A percentile compares a stretch with the other conserved stretches of the same genome.
These are phyloP conservation scores for Simplicillium sp. DNA, from an alignment of 2,329 filamentous ascomycete genomes.

Conservation along the genomic window DNA sequence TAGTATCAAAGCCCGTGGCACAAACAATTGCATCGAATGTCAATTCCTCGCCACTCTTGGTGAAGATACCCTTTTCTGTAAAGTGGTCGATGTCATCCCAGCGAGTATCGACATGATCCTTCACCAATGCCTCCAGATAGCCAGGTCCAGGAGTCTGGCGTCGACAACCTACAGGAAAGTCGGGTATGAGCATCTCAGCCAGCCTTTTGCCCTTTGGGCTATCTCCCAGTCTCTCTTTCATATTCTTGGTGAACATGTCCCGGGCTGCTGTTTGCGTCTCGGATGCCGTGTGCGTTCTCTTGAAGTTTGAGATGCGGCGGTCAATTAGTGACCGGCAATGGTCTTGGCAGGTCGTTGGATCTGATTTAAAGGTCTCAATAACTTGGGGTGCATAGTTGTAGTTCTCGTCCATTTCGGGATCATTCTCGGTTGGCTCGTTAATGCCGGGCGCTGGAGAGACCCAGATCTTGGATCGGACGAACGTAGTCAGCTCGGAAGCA, in stretches of 20 bases:
- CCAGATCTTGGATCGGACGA: constrained; percentile 31
- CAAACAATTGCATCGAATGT: constrained; percentile 45
- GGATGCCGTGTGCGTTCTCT: too few species aligned
- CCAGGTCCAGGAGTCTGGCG: constrained; percentile 38
- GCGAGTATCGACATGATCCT: constrained; percentile 29
- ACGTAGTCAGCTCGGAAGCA: constrained; percentile 8
- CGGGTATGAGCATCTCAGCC: constrained; percentile 37
- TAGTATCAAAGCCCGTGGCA: constrained; percentile 45
- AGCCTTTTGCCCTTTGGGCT: constrained; percentile 28
- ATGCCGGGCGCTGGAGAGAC: constrained; percentile 11
- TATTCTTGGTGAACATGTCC: not conserved
- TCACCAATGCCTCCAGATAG: constrained; percentile 33
- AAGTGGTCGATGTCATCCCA: constrained; percentile 26
- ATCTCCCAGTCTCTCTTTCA: not conserved
- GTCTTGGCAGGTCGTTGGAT: too few species aligned
- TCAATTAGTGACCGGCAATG: too few species aligned
- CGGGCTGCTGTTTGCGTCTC: not conserved
- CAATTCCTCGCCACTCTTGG: constrained; percentile 32
- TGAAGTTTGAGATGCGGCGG: too few species aligned
- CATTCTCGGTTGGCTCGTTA: constrained; percentile 13
- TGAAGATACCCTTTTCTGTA: constrained; percentile 36
- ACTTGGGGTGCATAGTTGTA: constrained; percentile 38
- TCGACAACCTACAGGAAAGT: constrained; percentile 34
- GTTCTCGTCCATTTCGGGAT: constrained; percentile 33
- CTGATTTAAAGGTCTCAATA: constrained; percentile 32